Evolutionary conservation across 2,329 filamentous ascomycete genomes (phyloP), one percentile per base, ranked within the genome.

Genomic region (Ophiostoma ulmi): DNA sequence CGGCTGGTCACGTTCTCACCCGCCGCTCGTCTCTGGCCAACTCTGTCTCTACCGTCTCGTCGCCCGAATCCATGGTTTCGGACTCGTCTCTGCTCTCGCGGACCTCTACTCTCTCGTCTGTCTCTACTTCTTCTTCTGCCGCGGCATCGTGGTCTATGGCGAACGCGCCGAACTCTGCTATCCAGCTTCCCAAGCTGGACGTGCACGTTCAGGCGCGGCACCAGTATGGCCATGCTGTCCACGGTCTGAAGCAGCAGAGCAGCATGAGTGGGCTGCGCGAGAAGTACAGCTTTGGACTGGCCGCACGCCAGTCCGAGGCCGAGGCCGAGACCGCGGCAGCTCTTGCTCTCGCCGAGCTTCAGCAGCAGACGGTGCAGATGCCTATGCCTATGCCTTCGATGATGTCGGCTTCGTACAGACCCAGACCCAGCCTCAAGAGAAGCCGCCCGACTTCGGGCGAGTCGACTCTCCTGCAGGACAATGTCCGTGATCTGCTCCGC

Each of bases 51-150:
- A 86, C 85, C 39, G 84, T 85, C 44, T 90, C 88, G 72, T 90
- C 88, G 38, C 88, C 88, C 73, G 87, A 90, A 76, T 90, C 88
- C 70, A 89, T 90, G 87, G 80, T 90, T 65, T 89, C 88, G 72
- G 88, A 90, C 76, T 81, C 82, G 71, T 89, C 85, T 72, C 84
- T 84, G 73, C 83, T 86, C 73, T 89, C 87, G 74, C 86, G 87
- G 5, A 13, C 66, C 6, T 68, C 66, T 14, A 68, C 66, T 52
- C 31, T 41, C 20, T 68, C 66, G 66, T 68, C 66, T 68, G 66
- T 36, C 41, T 52, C 66, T 77, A 88, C 86, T 69, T 89, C 66
- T 77, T 88, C 86, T 69, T 89, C 87, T 77, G 89, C 87, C 22
- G 86, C 87, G 71, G 88, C 87, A 76, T 83, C 85, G 75, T 88